Conservation (phyloP, 345 rosid genomes). For the Brassica carinata region DNA sequence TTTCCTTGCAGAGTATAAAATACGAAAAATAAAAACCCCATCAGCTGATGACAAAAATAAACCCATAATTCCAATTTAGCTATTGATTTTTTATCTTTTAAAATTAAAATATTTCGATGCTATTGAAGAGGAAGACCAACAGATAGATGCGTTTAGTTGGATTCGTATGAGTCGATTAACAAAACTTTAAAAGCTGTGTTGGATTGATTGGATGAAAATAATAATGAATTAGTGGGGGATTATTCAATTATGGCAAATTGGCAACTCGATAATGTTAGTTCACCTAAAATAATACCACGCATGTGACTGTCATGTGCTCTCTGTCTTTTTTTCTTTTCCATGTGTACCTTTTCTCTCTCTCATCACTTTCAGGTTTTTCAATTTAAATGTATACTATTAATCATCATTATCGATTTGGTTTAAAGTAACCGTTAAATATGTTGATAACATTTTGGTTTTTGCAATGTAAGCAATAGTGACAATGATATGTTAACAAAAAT, state of each 20-base stretch:
- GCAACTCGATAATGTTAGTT: constrained; percentile 33
- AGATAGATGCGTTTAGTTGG: not conserved
- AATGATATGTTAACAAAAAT: constrained; percentile 15
- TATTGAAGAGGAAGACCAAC: not conserved
- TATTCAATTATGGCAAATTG: constrained; percentile 36
- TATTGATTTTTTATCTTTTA: not conserved
- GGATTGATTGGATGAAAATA: constrained; percentile 18
- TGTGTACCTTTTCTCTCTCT: constrained; percentile 1
- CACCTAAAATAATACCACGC: constrained; percentile 39
- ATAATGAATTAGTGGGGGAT: constrained; percentile 25
- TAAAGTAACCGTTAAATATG: not conserved
- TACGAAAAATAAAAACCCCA: not conserved
- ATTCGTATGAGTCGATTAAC: not conserved
- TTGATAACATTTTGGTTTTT: not conserved
- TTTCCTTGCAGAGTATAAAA: not conserved
- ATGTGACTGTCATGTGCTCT: constrained; percentile 42
- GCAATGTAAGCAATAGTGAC: constrained; percentile 38
- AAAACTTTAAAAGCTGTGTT: not conserved
- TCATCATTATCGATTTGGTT: constrained; percentile 10
- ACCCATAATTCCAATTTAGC: not conserved
- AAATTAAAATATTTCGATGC: not conserved
- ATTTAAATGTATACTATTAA: not conserved
- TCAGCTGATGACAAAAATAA: not conserved
- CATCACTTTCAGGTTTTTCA: not conserved
- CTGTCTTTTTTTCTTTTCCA: constrained; percentile 6